Evolutionary conservation across 2,329 filamentous ascomycete species (phyloP).

Genomic region (Nectriaceae sp.): DNA sequence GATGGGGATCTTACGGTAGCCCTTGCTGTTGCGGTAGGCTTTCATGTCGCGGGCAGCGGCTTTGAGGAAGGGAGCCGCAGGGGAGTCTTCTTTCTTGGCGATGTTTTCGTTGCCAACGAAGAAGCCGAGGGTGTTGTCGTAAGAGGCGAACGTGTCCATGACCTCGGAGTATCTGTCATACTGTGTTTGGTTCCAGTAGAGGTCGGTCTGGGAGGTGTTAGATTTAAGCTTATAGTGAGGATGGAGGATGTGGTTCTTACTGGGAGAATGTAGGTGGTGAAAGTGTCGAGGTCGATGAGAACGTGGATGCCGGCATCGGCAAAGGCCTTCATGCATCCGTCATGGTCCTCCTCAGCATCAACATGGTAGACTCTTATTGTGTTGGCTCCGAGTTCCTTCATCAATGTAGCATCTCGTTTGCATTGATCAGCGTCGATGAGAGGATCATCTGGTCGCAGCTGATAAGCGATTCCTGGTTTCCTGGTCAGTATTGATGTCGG

Average conservation of each 20-base stretch:
- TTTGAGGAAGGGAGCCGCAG: constrained; percentile 80
- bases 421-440: constrained; percentile 77
- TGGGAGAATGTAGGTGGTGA: constrained; percentile 67
- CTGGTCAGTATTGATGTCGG: too few relatives aligned
- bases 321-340: constrained; percentile 79
- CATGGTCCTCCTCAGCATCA: constrained; percentile 69
- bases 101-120: constrained; percentile 91
- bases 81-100: constrained; percentile 58
- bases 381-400: constrained; percentile 81
- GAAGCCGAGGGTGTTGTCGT: constrained; percentile 80
- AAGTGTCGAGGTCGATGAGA: constrained; percentile 81
- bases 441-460: constrained; percentile 67
- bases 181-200: constrained; percentile 74
- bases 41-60: constrained; percentile 81
- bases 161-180: constrained; percentile 68
- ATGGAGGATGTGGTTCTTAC: constrained; percentile 37
- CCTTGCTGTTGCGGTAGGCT: constrained; percentile 72
- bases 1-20: constrained; percentile 78
- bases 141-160: constrained; percentile 75
- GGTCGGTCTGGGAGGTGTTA: constrained; percentile 45
- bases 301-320: constrained; percentile 80
- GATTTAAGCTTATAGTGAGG: background rate
- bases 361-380: constrained; percentile 89
- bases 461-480: constrained; percentile 70
- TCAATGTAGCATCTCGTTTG: constrained; percentile 70